Evolutionary conservation across 2,329 filamentous ascomycete genomes (phyloP), one percentile per base, ranked within the genome.

Genomic region (Penicillium thymicola): DNA sequence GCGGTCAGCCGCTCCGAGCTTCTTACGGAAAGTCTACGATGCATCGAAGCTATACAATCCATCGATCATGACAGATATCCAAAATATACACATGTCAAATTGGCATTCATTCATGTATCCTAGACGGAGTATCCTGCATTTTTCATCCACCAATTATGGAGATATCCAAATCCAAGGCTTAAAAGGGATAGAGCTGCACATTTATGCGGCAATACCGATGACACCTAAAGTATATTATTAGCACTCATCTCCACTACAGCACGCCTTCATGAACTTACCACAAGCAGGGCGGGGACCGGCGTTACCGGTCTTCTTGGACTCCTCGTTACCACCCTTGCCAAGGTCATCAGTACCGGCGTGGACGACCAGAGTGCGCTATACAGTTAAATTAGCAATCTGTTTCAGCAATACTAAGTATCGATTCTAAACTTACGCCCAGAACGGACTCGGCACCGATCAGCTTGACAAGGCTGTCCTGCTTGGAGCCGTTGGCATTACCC

Each of bases 271-370:
- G 16, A 38, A 78, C 85, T 75, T 84, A 90, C 94, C 94, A 81
- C 94, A 99, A 75, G 94, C 94, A 75, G 94, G 94, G 74, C 94
- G 90, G 69, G 81, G 77, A 71, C 94, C 94, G 74, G 94, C 94
- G 77, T 97, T 99, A 67, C 94, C 94, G 65, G 94, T 99, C 88
- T 95, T 97, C 83, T 95, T 91, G 72, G 91, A 96, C 83, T 97
- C 92, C 80, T 93, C 90, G 81, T 90, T 87, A 68, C 81, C 90
- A 72, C 92, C 92, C 84, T 89, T 90, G 78, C 94, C 94, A 65
- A 99, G 90, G 75, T 99, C 94, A 75, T 99, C 94, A 67, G 93
- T 97, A 76, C 94, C 94, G 68, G 82, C 87, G 82, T 99, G 94
- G 72, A 95, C 86, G 71, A 99, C 94, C 62, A 99, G 85, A 66